Percentiles rank a stretch among this genome's conserved stretches.
Conservation (phyloP, 148 eudicot genomes). For the Talinum fruticosum region DNA sequence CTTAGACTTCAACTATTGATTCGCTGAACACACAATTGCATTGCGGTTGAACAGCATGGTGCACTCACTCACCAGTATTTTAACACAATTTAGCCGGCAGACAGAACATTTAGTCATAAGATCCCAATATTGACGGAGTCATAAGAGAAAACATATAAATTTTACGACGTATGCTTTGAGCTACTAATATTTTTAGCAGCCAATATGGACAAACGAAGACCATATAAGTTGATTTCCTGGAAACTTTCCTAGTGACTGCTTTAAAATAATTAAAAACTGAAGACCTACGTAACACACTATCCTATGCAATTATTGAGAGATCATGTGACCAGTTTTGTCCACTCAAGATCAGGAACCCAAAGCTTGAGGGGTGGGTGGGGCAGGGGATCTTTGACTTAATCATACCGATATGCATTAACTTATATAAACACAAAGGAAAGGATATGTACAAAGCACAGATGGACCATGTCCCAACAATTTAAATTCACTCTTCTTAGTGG, state of each 20-base stretch:
- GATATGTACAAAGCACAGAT: background rate
- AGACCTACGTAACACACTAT: too few relatives aligned
- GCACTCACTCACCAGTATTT: too few relatives aligned
- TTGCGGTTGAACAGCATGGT: too few relatives aligned
- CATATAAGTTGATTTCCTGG: background rate
- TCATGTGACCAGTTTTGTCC: background rate
- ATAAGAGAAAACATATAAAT: too few relatives aligned
- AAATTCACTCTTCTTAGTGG: background rate
- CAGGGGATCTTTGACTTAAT: background rate
- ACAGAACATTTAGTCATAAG: too few relatives aligned
- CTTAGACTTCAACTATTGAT: too few relatives aligned
- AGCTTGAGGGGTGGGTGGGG: background rate
- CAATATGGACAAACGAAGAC: background rate
- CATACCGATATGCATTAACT: background rate
- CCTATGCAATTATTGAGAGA: background rate
- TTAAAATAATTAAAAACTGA: background rate
- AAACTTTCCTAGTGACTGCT: background rate
- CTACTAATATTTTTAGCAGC: background rate
- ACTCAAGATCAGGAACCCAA: background rate
- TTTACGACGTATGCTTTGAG: background rate
- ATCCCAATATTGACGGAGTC: too few relatives aligned
- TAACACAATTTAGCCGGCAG: too few relatives aligned
- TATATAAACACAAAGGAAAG: background rate
- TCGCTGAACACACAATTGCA: too few relatives aligned
- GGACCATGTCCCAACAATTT: background rate